Evolutionary conservation across 768 basidiomycete species (phyloP).

Genomic region (Asterophora parasitica): DNA sequence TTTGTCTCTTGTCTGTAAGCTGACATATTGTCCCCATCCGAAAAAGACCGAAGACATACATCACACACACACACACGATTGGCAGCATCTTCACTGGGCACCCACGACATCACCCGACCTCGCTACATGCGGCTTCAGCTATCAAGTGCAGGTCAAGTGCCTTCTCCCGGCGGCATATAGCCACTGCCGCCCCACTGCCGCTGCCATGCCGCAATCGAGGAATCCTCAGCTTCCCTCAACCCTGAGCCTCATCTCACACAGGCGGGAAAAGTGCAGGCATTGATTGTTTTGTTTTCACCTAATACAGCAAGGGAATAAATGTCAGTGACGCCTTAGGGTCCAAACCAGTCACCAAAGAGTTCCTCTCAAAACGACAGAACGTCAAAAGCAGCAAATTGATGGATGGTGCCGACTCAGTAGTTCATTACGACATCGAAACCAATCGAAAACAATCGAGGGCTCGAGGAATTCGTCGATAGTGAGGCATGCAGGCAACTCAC

Average conservation of each 20-base stretch:
- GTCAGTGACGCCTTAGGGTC: neutral
- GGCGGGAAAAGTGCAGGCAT: neutral
- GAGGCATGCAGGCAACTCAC: neutral
- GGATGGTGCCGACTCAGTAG: no score
- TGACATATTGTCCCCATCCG: no score
- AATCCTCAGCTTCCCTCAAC: neutral
- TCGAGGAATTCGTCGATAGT: no score
- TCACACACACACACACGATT: no score
- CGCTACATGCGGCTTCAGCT: neutral
- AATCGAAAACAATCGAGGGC: neutral
- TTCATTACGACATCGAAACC: no score
- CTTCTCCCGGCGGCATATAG: slow-evolving; percentile 7
- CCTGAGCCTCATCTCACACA: neutral
- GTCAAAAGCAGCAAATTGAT: no score
- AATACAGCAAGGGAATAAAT: neutral
- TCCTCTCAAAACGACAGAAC: no score
- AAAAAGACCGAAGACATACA: no score
- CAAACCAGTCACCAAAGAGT: neutral
- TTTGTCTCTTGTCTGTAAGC: no score
- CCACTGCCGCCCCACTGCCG: neutral
- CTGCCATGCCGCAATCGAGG: neutral
- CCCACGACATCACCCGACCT: neutral
- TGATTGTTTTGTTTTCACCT: neutral
- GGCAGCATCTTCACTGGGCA: no score
- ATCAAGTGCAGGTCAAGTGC: neutral